Base-by-base conservation (phyloP, 2,329 filamentous ascomycete species). In the Chaetomiaceae sp. region DNA sequence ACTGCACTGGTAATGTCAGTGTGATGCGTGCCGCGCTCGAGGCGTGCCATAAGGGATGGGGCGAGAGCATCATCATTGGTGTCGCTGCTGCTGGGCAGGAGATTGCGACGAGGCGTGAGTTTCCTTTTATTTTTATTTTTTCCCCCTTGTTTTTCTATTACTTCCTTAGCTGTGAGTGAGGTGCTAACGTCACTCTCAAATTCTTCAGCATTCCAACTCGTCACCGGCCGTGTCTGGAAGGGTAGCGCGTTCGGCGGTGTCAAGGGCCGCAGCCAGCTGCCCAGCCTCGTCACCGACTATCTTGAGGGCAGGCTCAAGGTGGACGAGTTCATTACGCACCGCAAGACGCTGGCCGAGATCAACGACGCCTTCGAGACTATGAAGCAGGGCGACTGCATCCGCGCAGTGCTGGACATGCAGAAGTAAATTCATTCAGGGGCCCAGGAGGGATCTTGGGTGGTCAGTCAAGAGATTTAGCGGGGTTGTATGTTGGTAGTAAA, bases 11-110 rank as follows among this genome's bases (percentile, higher is more conserved):
- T 55, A 97, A 97, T 67, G 91, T 97, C 48, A 82, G 85, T 63
- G 94, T 99, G 51, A 99, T 96, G 94, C 82, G 94, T 59, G 87
- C 89, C 48, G 94, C 94, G 36, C 84, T 99, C 56, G 92, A 99
- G 77, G 91, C 94, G 44, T 97, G 91, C 78, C 94, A 99, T 80
- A 99, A 99, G 83, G 94, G 94, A 44, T 99, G 94, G 94, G 94
- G 94, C 66, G 84, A 96, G 80, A 95, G 88, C 69, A 96, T 99
- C 72, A 84, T 99, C 71, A 99, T 99, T 66, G 94, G 94, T 72
- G 94, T 99, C 60, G 92, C 92, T 57, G 92, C 92, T 62, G 92
- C 92, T 54, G 92, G 92, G 48, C 91, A 96, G 75, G 92, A 97
- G 76, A 97, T 97, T 63, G 79, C 86, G 61, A 97, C 92, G 48